phyloP scores from a whole-genome alignment of 805 yeast genomes.

The Saturnispora zaruensis region DNA sequence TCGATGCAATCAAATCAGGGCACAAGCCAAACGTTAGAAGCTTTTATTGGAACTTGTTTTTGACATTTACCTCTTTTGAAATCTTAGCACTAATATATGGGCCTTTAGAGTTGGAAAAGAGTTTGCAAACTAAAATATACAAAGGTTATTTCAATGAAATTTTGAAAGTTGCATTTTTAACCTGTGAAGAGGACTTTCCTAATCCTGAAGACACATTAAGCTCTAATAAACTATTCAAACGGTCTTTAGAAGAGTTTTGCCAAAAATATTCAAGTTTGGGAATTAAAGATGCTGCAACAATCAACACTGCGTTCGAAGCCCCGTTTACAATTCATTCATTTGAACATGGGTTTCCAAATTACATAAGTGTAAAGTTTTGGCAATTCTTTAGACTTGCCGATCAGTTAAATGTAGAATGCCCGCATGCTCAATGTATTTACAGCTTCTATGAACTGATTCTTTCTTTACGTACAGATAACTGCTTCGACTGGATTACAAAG shows the following conservation, averaged over 20 bases:
- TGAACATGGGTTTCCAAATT: constrained; percentile 15
- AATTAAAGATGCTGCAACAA: constrained; percentile 5
- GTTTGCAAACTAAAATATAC: constrained; percentile 8
- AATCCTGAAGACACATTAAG: constrained; percentile 13
- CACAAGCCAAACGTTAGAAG: constrained; percentile 23
- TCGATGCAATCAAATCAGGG: constrained; percentile 21
- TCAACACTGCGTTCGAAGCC: constrained; percentile 8
- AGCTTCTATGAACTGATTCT: constrained; percentile 19
- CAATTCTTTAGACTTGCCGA: constrained; percentile 17
- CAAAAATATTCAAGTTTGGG: constrained; percentile 11
- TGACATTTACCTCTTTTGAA: constrained; percentile 21
- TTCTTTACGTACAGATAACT: constrained; percentile 9
- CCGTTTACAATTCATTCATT: constrained; percentile 20
- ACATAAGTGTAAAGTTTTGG: constrained; percentile 15
- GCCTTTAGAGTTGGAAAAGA: constrained; percentile 12
- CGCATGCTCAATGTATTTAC: constrained; percentile 19
- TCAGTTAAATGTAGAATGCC: constrained; percentile 11
- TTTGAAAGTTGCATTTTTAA: constrained; percentile 16
- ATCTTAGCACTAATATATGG: constrained; percentile 19
- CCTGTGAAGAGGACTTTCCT: constrained; percentile 24
- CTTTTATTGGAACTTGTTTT: constrained; percentile 25
- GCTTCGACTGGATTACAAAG: constrained; percentile 20
- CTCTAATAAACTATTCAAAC: constrained; percentile 14
- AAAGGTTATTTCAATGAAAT: constrained; percentile 21
- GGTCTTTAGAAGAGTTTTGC: constrained; percentile 19